Evolutionary conservation across 768 basidiomycete genomes (phyloP).

Genomic region (Mrakia gelida): DNA sequence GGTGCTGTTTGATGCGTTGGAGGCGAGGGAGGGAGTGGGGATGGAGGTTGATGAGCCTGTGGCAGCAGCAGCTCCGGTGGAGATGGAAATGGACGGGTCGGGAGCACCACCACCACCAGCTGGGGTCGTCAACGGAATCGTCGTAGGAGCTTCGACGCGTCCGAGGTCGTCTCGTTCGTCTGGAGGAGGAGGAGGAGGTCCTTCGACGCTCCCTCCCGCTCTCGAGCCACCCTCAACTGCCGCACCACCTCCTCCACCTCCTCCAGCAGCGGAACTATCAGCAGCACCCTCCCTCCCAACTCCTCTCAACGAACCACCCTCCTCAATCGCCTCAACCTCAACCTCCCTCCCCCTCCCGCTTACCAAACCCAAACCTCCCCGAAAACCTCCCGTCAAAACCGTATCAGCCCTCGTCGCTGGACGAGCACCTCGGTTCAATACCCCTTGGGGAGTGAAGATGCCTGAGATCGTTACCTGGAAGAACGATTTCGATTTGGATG

Average conservation of each 20-base stretch:
- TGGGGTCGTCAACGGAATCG: not conserved
- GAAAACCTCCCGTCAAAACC: not conserved
- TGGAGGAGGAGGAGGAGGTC: too few relatives aligned
- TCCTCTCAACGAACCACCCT: not conserved
- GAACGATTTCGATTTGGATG: conserved; percentile 26
- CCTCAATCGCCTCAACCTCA: not conserved
- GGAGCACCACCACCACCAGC: too few relatives aligned
- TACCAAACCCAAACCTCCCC: not conserved
- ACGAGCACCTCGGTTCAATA: conserved; percentile 4
- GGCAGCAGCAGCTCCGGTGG: not conserved
- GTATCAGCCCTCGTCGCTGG: not conserved
- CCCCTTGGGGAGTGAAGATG: conserved; percentile 20
- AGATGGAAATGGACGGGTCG: too few relatives aligned
- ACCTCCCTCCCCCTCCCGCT: not conserved
- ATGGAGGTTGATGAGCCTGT: not conserved
- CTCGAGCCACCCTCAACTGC: not conserved
- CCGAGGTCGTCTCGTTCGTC: not conserved
- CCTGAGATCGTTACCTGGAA: conserved; percentile 3
- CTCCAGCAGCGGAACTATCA: too few relatives aligned
- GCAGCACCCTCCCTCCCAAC: not conserved
- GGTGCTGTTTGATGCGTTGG: not conserved
- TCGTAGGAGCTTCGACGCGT: not conserved
- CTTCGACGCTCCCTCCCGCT: not conserved
- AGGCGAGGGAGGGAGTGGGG: not conserved
- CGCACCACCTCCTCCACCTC: too few relatives aligned